These are phyloP conservation scores for Neurospora pannonica DNA, from an alignment of 495 filamentous ascomycete genomes.

Conservation along the genomic window DNA sequence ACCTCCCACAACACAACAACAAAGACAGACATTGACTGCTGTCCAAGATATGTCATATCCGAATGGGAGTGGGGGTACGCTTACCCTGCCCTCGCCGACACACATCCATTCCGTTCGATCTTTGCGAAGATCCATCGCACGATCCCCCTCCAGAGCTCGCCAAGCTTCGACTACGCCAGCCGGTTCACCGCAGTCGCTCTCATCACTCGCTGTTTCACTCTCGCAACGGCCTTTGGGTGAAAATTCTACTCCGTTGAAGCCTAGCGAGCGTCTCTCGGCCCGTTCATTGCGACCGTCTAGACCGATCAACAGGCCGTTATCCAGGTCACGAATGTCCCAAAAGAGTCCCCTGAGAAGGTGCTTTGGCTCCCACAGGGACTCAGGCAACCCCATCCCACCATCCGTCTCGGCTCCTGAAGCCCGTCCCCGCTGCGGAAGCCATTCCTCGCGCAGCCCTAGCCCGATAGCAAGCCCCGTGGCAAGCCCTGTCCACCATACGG, in stretches of 20 bases:
- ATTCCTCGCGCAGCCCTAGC: background rate
- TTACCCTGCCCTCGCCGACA: constrained; percentile 76
- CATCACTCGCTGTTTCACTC: constrained; percentile 17
- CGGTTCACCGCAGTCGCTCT: constrained; percentile 1
- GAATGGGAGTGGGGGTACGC: constrained; percentile 57
- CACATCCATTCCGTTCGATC: constrained; percentile 69
- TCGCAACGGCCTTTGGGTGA: constrained; percentile 22
- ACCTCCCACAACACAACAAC: background rate
- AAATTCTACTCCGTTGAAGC: constrained; percentile 27
- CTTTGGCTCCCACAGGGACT: constrained; percentile 57
- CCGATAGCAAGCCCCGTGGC: background rate
- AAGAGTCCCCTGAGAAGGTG: constrained; percentile 69
- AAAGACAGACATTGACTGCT: background rate
- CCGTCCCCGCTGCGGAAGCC: constrained; percentile 15
- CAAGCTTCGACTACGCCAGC: background rate
- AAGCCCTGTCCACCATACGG: constrained; percentile 81
- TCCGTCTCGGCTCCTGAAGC: constrained; percentile 23
- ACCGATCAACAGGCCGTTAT: constrained; percentile 35
- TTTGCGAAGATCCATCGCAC: constrained; percentile 72
- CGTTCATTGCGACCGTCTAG: constrained; percentile 37
- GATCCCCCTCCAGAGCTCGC: constrained; percentile 65
- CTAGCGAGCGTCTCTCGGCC: constrained; percentile 43
- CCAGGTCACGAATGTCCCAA: constrained; percentile 49
- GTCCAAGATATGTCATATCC: constrained; percentile 28
- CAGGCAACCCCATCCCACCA: constrained; percentile 54